These are phyloP conservation scores for Yarrowia sp. DNA, from an alignment of 805 yeast species.

Conservation along the genomic window DNA sequence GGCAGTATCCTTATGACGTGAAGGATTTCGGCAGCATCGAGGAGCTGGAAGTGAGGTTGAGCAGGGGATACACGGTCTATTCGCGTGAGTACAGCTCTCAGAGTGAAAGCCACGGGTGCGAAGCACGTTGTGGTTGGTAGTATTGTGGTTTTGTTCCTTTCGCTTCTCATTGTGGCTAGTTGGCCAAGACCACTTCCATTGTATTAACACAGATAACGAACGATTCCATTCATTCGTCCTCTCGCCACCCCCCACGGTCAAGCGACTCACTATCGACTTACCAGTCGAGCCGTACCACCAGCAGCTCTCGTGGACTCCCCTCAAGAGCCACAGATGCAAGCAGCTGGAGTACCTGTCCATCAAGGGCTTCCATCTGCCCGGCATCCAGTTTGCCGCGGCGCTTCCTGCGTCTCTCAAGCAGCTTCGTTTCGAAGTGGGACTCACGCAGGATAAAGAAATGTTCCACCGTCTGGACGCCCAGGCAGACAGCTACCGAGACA, in stretches of 20 bases:
- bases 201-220: conserved; percentile 27
- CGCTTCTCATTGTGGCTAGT: not conserved
- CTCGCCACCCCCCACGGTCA: conserved; percentile 28
- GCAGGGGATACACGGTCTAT: conserved; percentile 28
- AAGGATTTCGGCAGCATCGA: conserved; percentile 30
- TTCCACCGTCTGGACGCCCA: conserved; percentile 22
- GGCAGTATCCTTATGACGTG: conserved; percentile 31
- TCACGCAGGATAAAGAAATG: conserved; percentile 23
- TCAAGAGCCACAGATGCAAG: conserved; percentile 15
- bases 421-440: conserved; percentile 28
- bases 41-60: conserved; percentile 20
- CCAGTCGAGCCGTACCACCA: conserved; percentile 27
- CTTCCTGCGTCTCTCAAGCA: conserved; percentile 27
- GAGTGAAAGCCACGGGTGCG: not conserved
- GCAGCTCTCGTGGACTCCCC: conserved; percentile 27
- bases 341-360: conserved; percentile 27
- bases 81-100: conserved; percentile 23
- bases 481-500: conserved; percentile 23
- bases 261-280: conserved; percentile 25
- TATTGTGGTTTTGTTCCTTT: too few species aligned
- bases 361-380: conserved; percentile 29
- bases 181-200: not conserved
- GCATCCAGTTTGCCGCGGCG: conserved; percentile 15
- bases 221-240: conserved; percentile 28
- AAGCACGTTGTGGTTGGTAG: too few species aligned